Base-by-base conservation (phyloP, 2,329 filamentous ascomycete genomes). In the Karstenula rhodostoma region DNA sequence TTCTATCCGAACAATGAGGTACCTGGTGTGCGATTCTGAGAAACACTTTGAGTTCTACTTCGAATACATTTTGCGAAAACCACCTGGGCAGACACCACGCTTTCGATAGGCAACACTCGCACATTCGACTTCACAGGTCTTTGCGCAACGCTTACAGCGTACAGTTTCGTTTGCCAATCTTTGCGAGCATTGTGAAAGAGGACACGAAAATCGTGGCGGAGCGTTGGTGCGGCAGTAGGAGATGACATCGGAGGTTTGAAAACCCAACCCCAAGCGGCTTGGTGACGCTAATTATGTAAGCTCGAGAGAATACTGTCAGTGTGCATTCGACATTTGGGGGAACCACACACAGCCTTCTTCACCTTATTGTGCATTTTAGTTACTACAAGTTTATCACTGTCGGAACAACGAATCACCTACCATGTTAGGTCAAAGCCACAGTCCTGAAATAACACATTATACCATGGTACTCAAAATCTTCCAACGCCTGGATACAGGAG, bases 221-320 rank as follows among this genome's bases (percentile, higher is more conserved):
- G 33, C n/a, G 17, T 17, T 43, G 25, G n/a, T 44, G 37, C 25
- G 23, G 37, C 25, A 13, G 17, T 9, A 37, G 35, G 3, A 23
- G n/a, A 43, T 43, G 35, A 43, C 23, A 53, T 53, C 50, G 51
- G 51, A 54, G 51, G 33, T 40, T 27, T 32, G 25, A 4, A 33
- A 27, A 27, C n/a, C 23, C 17, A 1, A 17, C 33, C 12, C 19
- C 43, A 25, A 47, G 2, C 12, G 12, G 7, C 23, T 27, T 44
- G 19, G 42, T 9, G 4, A 23, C 44, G 44, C 23, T 27, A 47
- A n/a, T 47, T 47, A 29, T 29, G 23, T 47, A 47, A 47, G n/a
- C 19, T 17, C 7, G 44, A 17, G 17, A 4, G 15, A 17, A 17
- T 17, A 47, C 44, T 13, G 6, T 9, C 10, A 47, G 23, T 22